These are phyloP conservation scores for Xylaria arbuscula DNA, from an alignment of 2,329 filamentous ascomycete genomes.

Conservation along the genomic window DNA sequence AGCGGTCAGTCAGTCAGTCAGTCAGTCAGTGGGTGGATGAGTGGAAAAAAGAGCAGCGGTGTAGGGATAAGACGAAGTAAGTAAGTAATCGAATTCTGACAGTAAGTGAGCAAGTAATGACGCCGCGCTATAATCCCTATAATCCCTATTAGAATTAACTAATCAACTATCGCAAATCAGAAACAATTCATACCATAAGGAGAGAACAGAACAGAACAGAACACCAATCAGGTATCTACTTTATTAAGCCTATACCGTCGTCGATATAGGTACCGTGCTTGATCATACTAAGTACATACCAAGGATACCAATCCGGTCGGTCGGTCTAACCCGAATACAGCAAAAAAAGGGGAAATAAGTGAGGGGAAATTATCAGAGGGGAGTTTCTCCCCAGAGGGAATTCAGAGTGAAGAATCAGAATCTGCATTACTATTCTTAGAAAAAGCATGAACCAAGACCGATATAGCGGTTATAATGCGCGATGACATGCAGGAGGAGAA, in stretches of 20 bases:
- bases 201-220: not conserved
- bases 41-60: not conserved
- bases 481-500: constrained; percentile 26
- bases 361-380: no score
- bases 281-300: not conserved
- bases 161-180: not conserved
- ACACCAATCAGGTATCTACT: no score
- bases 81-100: no score
- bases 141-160: not conserved
- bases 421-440: constrained; percentile 21
- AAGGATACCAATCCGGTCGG: not conserved
- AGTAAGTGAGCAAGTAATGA: not conserved
- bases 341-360: not conserved
- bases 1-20: not conserved
- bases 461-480: constrained; percentile 4
- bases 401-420: not conserved
- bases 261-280: not conserved
- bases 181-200: not conserved
- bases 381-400: no score
- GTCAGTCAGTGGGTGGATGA: no score
- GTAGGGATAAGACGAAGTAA: not conserved
- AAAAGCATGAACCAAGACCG: not conserved
- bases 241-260: no score
- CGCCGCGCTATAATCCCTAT: not conserved
- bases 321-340: not conserved